Conservation (phyloP, 1,284 basidiomycete species). For the Ceratobasidium sp. region DNA sequence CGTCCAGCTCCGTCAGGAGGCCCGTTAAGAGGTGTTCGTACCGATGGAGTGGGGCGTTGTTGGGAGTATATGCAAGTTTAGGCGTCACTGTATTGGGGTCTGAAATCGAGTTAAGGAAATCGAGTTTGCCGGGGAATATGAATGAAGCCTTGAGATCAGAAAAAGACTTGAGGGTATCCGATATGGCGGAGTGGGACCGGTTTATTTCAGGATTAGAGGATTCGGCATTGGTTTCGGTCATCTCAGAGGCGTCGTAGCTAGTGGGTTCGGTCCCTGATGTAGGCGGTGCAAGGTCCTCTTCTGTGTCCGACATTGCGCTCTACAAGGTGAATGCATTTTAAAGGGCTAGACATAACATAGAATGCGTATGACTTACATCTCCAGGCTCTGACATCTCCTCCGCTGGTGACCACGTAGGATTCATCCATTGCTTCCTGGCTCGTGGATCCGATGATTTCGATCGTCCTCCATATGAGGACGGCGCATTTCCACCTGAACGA, state of each 20-base stretch:
- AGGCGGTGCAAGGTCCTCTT: background rate
- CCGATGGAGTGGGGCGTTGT: conserved; percentile 62
- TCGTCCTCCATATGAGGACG: background rate
- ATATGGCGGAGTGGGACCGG: background rate
- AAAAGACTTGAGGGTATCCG: conserved; percentile 24
- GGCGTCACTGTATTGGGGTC: conserved; percentile 44
- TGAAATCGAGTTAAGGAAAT: conserved; percentile 30
- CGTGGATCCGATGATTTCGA: conserved; percentile 23
- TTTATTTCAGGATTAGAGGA: background rate
- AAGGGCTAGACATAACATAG: background rate
- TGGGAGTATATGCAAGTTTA: conserved; percentile 57
- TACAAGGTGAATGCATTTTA: background rate
- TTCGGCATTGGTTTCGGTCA: background rate
- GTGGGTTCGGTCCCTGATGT: background rate
- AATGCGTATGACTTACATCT: conserved; percentile 7
- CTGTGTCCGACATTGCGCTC: conserved; percentile 27
- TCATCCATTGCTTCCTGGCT: background rate
- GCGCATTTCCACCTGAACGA: background rate
- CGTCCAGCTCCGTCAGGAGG: conserved; percentile 68
- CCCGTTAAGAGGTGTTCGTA: conserved; percentile 66
- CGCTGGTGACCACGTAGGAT: background rate
- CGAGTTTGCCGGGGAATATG: conserved; percentile 40
- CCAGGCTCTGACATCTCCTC: background rate
- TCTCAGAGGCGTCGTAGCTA: background rate
- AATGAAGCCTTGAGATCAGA: conserved; percentile 37